Percentiles rank a stretch among this genome's conserved stretches.
Conservation (phyloP, 768 basidiomycete species). For the Butyriboletus loyo region DNA sequence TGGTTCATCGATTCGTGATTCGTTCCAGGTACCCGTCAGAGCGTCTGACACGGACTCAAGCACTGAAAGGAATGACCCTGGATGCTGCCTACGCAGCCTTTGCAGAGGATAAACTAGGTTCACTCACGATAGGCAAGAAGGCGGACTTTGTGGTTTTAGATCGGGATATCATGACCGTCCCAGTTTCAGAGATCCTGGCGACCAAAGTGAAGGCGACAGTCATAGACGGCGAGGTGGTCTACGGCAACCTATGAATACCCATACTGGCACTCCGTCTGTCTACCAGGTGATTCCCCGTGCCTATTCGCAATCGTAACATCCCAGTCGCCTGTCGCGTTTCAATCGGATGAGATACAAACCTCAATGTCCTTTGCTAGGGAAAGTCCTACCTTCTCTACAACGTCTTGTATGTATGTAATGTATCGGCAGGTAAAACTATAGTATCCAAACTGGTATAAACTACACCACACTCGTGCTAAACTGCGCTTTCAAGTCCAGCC, state of each 20-base stretch:
- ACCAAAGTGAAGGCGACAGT: constrained; percentile 71
- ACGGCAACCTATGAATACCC: constrained; percentile 41
- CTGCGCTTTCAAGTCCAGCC: constrained; percentile 83
- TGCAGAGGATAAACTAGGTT: constrained; percentile 66
- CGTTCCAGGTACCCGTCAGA: constrained; percentile 69
- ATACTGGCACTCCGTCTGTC: neutral
- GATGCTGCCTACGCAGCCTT: constrained; percentile 90
- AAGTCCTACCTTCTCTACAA: neutral
- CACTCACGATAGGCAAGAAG: constrained; percentile 70
- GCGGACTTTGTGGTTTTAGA: constrained; percentile 88
- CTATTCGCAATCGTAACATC: neutral
- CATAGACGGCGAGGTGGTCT: constrained; percentile 68
- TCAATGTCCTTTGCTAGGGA: neutral
- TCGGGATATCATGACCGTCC: constrained; percentile 71
- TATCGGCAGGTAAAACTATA: constrained; percentile 1
- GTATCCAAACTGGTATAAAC: constrained; percentile 16
- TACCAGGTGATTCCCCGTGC: neutral
- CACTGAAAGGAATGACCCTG: constrained; percentile 87
- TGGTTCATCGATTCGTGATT: neutral
- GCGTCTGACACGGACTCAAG: constrained; percentile 74
- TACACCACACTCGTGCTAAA: constrained; percentile 7
- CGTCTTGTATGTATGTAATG: neutral
- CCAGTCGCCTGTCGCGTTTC: neutral
- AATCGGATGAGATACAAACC: neutral
- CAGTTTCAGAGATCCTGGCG: constrained; percentile 55